phyloP scores from a whole-genome alignment of 345 rosid genomes.

The Pseudoturritis turrita region DNA sequence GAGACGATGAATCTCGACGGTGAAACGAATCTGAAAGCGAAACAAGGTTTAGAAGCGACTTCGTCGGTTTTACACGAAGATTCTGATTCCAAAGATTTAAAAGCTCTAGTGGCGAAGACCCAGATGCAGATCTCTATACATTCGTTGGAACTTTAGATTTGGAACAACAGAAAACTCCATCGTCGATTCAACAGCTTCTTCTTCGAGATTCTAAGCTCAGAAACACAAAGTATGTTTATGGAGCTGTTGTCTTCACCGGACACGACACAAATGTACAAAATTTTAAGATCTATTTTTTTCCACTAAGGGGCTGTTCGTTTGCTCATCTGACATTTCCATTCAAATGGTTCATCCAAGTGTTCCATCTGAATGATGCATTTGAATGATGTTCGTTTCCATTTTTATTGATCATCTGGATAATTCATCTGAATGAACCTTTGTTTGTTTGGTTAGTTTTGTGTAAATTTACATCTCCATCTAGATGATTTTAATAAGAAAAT shows the following conservation, averaged over 20 bases:
- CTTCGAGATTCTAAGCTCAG: constrained; percentile 85
- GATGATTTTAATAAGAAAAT: no score
- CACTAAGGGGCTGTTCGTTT: no score
- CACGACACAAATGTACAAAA: constrained; percentile 55
- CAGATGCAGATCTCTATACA: constrained; percentile 79
- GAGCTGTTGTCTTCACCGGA: constrained; percentile 86
- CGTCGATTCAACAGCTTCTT: constrained; percentile 85
- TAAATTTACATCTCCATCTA: no score
- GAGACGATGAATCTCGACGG: constrained; percentile 97
- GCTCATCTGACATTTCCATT: no score
- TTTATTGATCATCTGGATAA: no score
- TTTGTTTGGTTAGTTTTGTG: no score
- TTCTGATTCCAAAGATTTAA: constrained; percentile 56
- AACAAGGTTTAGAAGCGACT: constrained; percentile 70
- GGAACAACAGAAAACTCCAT: constrained; percentile 61
- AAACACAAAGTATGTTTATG: constrained; percentile 84
- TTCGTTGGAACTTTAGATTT: constrained; percentile 71
- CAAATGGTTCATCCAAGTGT: no score
- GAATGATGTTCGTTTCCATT: no score
- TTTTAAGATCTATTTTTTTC: not conserved
- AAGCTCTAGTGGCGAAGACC: constrained; percentile 83
- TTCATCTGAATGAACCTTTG: no score
- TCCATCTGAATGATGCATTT: no score
- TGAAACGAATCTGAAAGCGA: constrained; percentile 86
- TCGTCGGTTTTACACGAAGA: constrained; percentile 55